Percentiles rank a stretch among this genome's conserved stretches.
Evolutionary conservation across 169 alveolate species (phyloP).

Genomic region (Cryptosporidium muris): DNA sequence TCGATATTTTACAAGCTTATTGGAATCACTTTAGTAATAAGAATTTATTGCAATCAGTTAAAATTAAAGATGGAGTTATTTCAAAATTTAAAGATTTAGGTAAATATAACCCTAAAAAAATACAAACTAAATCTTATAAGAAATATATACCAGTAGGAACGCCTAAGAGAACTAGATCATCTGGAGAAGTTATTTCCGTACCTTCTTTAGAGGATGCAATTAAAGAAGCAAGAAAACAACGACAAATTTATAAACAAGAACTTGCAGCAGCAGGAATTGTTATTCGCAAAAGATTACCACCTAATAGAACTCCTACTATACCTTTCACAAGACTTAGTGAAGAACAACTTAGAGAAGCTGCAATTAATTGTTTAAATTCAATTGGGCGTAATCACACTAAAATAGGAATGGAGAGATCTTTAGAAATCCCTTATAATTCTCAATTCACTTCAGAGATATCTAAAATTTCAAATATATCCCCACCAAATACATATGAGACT

Average conservation of each 20-base stretch:
- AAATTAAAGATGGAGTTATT: conserved; percentile 26
- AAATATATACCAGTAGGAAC: neutral
- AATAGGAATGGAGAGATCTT: too few species aligned
- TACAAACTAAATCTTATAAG: neutral
- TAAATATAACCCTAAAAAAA: neutral
- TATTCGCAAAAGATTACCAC: conserved; percentile 51
- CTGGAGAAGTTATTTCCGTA: conserved; percentile 50
- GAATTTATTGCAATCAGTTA: conserved; percentile 36
- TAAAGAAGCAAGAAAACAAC: conserved; percentile 61
- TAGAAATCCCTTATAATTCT: too few species aligned
- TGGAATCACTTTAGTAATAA: conserved; percentile 6
- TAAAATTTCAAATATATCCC: too few species aligned
- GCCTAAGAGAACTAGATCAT: conserved; percentile 46
- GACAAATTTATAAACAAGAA: conserved; percentile 43
- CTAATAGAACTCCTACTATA: conserved; percentile 27
- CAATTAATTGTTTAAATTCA: conserved; percentile 17
- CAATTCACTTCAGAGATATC: too few species aligned
- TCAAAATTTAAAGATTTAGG: conserved; percentile 26
- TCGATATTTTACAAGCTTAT: conserved; percentile 9
- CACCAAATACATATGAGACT: neutral
- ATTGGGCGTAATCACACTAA: neutral
- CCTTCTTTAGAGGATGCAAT: conserved; percentile 66
- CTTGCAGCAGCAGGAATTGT: conserved; percentile 44
- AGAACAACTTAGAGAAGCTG: conserved; percentile 24
- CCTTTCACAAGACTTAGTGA: conserved; percentile 44